Percentiles rank a stretch among this genome's conserved stretches.
Evolutionary conservation across 2,329 filamentous ascomycete genomes (phyloP).

Genomic region (Arthroderma sp.): DNA sequence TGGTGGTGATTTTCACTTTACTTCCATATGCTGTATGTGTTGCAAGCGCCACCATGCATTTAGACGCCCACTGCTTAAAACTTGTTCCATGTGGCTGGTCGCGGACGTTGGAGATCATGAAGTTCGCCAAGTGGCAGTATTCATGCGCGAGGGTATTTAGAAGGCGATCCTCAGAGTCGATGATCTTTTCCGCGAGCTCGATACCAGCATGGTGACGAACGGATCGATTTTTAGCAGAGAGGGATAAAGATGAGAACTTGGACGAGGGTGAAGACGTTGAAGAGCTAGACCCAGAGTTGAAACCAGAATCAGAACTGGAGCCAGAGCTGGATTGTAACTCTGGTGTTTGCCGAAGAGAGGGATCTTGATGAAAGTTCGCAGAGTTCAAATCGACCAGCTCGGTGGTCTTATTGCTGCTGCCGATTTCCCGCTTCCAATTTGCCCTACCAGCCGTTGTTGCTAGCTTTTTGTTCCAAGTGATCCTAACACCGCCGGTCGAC

Average conservation of each 20-base stretch:
- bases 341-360: background rate
- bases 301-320: background rate
- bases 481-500: constrained; percentile 43
- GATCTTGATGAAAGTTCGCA: background rate
- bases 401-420: constrained; percentile 9
- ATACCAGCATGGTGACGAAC: constrained; percentile 55
- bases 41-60: constrained; percentile 25
- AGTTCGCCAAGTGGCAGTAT: constrained; percentile 87
- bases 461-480: constrained; percentile 50
- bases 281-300: constrained; percentile 3
- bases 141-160: constrained; percentile 92
- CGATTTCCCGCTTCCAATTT: constrained; percentile 52
- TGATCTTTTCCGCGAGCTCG: constrained; percentile 79
- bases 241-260: background rate
- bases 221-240: background rate
- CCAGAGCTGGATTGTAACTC: too few species aligned
- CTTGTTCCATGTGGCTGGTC: constrained; percentile 69
- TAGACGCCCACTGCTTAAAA: constrained; percentile 58
- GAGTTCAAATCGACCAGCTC: background rate
- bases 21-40: constrained; percentile 45
- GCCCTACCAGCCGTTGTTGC: constrained; percentile 53
- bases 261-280: constrained; percentile 6
- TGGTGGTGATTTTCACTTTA: constrained; percentile 67
- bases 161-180: constrained; percentile 62
- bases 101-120: constrained; percentile 66